phyloP scores from a whole-genome alignment of 1,139 yeast genomes.

The Diutina scorzettiae region DNA sequence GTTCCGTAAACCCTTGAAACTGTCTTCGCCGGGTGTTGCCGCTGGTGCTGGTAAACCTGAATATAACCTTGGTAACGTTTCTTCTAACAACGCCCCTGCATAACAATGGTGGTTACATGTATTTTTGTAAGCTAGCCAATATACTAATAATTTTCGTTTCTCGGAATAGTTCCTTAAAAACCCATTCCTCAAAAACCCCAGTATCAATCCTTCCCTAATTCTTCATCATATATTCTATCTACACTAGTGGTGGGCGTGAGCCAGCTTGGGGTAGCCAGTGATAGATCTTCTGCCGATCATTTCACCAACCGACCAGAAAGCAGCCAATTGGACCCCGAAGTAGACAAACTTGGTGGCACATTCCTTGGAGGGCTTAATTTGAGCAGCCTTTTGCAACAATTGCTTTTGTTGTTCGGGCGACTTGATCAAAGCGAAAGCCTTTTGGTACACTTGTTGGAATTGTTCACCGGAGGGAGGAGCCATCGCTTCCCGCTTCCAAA shows the following conservation, averaged over 20 bases:
- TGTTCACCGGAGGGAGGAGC: constrained; percentile 81
- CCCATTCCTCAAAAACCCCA: too few relatives aligned
- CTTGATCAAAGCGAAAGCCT: constrained; percentile 26
- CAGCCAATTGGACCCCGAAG: constrained; percentile 73
- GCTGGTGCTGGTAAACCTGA: too few relatives aligned
- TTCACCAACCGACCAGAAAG: constrained; percentile 91
- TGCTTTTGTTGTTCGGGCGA: constrained; percentile 37
- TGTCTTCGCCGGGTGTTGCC: too few relatives aligned
- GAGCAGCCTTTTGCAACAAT: constrained; percentile 26
- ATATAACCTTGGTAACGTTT: too few relatives aligned
- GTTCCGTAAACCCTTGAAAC: too few relatives aligned
- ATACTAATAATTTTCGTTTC: too few relatives aligned
- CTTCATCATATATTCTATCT: too few relatives aligned
- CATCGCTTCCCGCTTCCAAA: constrained; percentile 83
- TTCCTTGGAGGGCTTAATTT: constrained; percentile 43
- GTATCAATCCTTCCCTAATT: too few relatives aligned
- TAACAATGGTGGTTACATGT: too few relatives aligned
- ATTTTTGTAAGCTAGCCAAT: too few relatives aligned
- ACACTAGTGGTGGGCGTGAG: constrained; percentile 4
- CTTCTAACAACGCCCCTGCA: too few relatives aligned
- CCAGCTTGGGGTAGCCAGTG: constrained; percentile 57
- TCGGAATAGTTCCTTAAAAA: too few relatives aligned
- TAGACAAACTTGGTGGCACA: constrained; percentile 59
- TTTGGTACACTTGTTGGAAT: constrained; percentile 65
- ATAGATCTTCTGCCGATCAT: constrained; percentile 90